phyloP scores from a whole-genome alignment of 2,329 filamentous ascomycete species.

The Huntiella moniliformis region DNA sequence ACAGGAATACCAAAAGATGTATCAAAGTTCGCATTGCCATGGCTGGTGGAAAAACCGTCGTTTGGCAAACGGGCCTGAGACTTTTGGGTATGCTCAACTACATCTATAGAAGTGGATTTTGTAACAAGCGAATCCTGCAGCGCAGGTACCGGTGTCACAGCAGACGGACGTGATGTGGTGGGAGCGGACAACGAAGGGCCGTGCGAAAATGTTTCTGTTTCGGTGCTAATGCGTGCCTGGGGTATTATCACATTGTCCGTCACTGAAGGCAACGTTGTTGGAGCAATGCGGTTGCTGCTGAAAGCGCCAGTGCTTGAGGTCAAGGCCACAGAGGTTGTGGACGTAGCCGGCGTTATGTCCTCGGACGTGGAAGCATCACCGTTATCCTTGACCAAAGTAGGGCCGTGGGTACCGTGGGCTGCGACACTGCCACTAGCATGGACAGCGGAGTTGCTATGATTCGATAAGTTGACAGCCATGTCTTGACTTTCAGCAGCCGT shows the following conservation, averaged over 20 bases:
- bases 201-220: conserved; percentile 11
- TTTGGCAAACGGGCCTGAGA: too few species aligned
- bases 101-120: too few species aligned
- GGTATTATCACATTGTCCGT: not conserved
- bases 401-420: not conserved
- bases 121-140: too few species aligned
- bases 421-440: not conserved
- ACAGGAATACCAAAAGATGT: not conserved
- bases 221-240: not conserved
- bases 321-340: too few species aligned
- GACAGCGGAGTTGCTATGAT: not conserved
- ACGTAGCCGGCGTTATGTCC: not conserved
- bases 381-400: not conserved
- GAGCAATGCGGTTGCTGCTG: not conserved
- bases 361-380: not conserved
- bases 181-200: conserved; percentile 3
- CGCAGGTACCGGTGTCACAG: conserved; percentile 1
- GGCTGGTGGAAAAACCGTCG: not conserved
- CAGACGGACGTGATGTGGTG: not conserved
- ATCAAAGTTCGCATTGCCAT: not conserved
- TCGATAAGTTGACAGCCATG: not conserved
- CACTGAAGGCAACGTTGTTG: not conserved
- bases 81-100: too few species aligned
- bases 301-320: too few species aligned
- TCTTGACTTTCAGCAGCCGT: too few species aligned